Percentiles rank a stretch among this genome's conserved stretches.
Conservation (phyloP, 176 grass and related monocot species). For the Lolium multiflorum region DNA sequence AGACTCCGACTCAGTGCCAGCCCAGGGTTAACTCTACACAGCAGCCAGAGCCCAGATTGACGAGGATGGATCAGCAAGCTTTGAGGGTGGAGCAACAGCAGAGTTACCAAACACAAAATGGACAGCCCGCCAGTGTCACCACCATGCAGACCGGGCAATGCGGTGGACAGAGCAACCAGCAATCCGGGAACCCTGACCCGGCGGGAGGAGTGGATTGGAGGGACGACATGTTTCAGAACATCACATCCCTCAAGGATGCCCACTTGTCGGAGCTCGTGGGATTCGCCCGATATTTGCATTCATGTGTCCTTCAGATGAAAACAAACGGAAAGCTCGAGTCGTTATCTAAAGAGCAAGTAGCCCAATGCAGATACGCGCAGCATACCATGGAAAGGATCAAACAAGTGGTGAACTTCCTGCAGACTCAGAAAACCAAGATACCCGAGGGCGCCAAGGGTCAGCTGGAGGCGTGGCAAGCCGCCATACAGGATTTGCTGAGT, state of each 20-base stretch:
- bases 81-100: neutral
- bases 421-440: slow-evolving; percentile 27
- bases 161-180: neutral
- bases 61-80: neutral
- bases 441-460: neutral
- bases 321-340: slow-evolving; percentile 12
- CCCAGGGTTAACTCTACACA: neutral
- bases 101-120: neutral
- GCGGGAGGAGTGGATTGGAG: slow-evolving; percentile 22
- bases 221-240: slow-evolving; percentile 29
- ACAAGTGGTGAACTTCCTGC: neutral
- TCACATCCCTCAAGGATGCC: slow-evolving; percentile 10
- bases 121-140: neutral
- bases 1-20: neutral
- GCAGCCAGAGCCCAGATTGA: neutral
- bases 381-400: neutral
- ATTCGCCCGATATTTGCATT: neutral
- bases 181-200: neutral
- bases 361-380: neutral
- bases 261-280: slow-evolving; percentile 18
- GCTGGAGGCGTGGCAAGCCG: neutral
- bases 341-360: neutral
- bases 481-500: neutral
- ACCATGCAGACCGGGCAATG: neutral
- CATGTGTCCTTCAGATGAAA: neutral